phyloP scores from a whole-genome alignment of 805 yeast species.

The Pichia nakasei region DNA sequence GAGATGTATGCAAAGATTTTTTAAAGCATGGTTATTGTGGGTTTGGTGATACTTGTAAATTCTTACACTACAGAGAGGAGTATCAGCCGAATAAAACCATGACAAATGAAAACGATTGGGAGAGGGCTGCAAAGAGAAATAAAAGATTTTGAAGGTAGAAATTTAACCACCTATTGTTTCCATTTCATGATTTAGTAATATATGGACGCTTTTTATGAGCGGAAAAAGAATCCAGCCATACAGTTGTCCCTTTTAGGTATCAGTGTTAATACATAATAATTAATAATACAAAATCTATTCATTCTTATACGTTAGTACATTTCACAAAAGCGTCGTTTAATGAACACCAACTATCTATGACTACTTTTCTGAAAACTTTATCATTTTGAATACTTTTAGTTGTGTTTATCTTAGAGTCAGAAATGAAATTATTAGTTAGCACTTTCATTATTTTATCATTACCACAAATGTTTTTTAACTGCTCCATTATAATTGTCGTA shows the following conservation, averaged over 20 bases:
- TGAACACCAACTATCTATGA: neutral
- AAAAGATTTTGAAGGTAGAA: constrained; percentile 19
- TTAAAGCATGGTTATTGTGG: constrained; percentile 92
- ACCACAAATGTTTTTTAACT: neutral
- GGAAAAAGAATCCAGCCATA: no score
- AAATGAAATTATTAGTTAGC: neutral
- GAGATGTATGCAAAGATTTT: constrained; percentile 91
- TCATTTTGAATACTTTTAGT: neutral
- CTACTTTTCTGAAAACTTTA: neutral
- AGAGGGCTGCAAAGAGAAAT: constrained; percentile 14
- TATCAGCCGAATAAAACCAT: constrained; percentile 37
- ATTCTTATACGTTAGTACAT: neutral
- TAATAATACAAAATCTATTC: neutral
- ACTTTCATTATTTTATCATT: constrained; percentile 2
- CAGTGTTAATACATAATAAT: no score
- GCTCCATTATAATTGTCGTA: neutral
- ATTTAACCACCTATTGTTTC: no score
- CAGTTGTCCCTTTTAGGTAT: no score
- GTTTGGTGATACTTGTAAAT: constrained; percentile 94
- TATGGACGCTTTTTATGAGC: no score
- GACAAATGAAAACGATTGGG: constrained; percentile 11
- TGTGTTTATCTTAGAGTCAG: neutral
- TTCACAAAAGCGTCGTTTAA: neutral
- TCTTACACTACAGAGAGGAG: constrained; percentile 84
- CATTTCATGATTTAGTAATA: no score